Evolutionary conservation across 352 stramenopile species (phyloP), one percentile per base, ranked within the genome.

Genomic region (Thalassiosira delicatula): DNA sequence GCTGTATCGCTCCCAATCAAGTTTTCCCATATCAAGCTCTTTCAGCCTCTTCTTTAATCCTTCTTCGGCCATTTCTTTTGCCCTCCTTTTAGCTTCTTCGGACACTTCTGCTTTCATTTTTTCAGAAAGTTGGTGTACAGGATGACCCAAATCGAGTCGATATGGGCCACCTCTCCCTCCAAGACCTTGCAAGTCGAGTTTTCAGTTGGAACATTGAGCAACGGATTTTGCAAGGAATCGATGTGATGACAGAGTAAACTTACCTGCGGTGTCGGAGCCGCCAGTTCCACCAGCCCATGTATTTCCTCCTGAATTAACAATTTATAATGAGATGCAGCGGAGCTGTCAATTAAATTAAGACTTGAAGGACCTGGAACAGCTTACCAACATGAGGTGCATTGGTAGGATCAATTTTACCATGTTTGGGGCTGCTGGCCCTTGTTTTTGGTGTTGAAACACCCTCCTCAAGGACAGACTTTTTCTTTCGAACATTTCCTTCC

Each of bases 131-230:
- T 98, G 96, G 79, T 98, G 95, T 42, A 98, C 94, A 23, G 88
- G 84, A 69, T 98, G 96, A 4, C 96, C 96, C 66, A 96, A 95
- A 83, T 98, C 96, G 7, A 98, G 81, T 12, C 96, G 89, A 82
- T 98, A 98, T 5, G 96, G 96, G n/a, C 96, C 96, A 23, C 96
- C 96, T 74, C 96, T 88, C 3, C 96, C 96, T 74, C 96, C 96
- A 4, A 98, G 89, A 30, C 95, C 68, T 76, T 17, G 0, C 35
- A 59, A 37, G 65, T 44, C 37, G 30, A 42, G 21, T 25, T 21
- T 56, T n/a, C 21, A n/a, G 35, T 76, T 25, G 46, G 1, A 23
- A 33, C 46, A 40, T 23, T 35, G 33, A 33, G 56, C 21, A 70
- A n/a, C n/a, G n/a, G n/a, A n/a, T n/a, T n/a, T n/a, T n/a, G n/a